Conservation (phyloP, 106 monocot genomes). For the Acorus calamus region DNA sequence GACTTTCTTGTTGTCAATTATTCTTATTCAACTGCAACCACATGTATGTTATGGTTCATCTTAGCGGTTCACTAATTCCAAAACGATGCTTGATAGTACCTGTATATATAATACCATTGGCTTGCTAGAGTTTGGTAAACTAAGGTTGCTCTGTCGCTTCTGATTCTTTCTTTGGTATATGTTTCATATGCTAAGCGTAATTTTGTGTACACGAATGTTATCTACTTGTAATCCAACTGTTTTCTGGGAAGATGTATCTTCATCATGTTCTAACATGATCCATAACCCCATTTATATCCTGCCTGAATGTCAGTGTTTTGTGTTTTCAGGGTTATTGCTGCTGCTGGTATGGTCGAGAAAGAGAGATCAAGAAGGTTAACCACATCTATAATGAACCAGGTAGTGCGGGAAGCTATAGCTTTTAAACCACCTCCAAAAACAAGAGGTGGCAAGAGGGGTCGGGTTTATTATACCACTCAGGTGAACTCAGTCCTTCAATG, state of each 20-base stretch:
- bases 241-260: too few relatives aligned
- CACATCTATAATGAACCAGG: slow-evolving; percentile 83
- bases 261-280: not conserved
- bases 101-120: too few relatives aligned
- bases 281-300: not conserved
- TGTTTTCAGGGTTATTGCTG: slow-evolving; percentile 52
- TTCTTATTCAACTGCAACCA: not conserved
- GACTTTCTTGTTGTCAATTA: not conserved
- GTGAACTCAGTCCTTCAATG: slow-evolving; percentile 14
- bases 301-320: not conserved
- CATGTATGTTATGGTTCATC: too few relatives aligned
- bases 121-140: too few relatives aligned
- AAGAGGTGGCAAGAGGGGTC: slow-evolving; percentile 88
- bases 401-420: slow-evolving; percentile 75
- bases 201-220: too few relatives aligned
- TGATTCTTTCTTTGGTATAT: too few relatives aligned
- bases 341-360: slow-evolving; percentile 79
- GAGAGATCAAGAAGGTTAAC: slow-evolving; percentile 89
- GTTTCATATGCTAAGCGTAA: too few relatives aligned
- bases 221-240: too few relatives aligned
- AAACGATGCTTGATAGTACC: too few relatives aligned
- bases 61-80: too few relatives aligned
- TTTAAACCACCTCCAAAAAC: slow-evolving; percentile 96
- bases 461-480: slow-evolving; percentile 87
- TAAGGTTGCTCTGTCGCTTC: too few relatives aligned